Evolutionary conservation across 2,329 filamentous ascomycete species (phyloP), one percentile per base, ranked within the genome.

Genomic region (Aspergillus ibericus): DNA sequence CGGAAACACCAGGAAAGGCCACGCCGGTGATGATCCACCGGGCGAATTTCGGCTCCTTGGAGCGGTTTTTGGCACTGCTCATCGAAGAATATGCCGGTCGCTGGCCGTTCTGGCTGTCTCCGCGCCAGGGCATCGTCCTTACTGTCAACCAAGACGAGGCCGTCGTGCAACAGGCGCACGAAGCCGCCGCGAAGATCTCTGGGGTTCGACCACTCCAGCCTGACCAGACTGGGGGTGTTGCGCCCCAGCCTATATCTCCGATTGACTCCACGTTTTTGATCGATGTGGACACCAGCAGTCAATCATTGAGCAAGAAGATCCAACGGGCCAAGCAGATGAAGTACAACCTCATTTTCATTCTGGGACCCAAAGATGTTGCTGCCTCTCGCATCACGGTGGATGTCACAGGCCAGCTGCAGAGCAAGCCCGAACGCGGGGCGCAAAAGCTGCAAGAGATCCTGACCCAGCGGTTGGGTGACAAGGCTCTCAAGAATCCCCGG

Each of bases 71-170:
- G 83, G 92, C 92, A 3, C 80, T 96, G 13, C 76, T 96, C 40
- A 93, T 95, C 56, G 92, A 96, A 75, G 88, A 91, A 64, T 91
- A 93, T 66, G 82, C 88, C 57, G 90, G 90, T 15, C 84, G 83
- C 58, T 96, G 91, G 85, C 92, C 92, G 3, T 93, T 96, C 72
- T 96, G 92, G 92, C 81, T 96, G 9, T 93, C 90, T 56, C 92
- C 92, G 1, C 85, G 87, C 5, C 92, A 95, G 70, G 88, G 85
- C 42, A 85, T 89, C 47, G 83, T 96, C 56, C 75, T 95, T 32
- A 89, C 90, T 0, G 82, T 93, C 54, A 92, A 90, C 67, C 78
- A 80, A 48, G 72, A 78, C n/a, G 74, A 78, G 40, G 68, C 64
- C 1, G 70, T 80, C 9, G 61, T 78, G 76, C 79, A 83, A 77